phyloP scores from a whole-genome alignment of 768 basidiomycete genomes.

The Pleurotus sapidus region DNA sequence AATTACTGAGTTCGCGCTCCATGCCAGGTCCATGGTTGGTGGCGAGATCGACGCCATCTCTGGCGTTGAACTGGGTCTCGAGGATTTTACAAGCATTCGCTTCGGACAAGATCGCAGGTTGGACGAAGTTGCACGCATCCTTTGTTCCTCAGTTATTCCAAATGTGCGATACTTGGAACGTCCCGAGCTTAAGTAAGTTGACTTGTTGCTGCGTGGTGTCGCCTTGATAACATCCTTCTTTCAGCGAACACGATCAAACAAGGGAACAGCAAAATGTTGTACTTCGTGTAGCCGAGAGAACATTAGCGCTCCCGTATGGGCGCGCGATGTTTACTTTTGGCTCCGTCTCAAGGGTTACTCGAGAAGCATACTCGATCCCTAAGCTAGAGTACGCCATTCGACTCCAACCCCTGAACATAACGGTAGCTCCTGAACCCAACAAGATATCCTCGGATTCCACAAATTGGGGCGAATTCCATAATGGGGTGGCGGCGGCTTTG shows the following conservation, averaged over 20 bases:
- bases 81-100: constrained; percentile 77
- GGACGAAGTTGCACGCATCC: constrained; percentile 88
- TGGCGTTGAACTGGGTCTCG: constrained; percentile 69
- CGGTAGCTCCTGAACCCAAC: constrained; percentile 63
- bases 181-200: constrained; percentile 64
- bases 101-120: constrained; percentile 89
- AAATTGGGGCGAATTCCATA: constrained; percentile 97
- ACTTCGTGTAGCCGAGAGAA: constrained; percentile 79
- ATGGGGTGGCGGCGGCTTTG: constrained; percentile 91
- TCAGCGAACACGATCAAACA: constrained; percentile 83
- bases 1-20: constrained; percentile 47
- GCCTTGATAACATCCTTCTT: constrained; percentile 9
- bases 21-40: constrained; percentile 45
- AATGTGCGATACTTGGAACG: constrained; percentile 64
- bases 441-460: constrained; percentile 71
- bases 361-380: constrained; percentile 77
- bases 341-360: constrained; percentile 68
- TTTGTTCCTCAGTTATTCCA: constrained; percentile 75
- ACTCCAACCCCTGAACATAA: constrained; percentile 68
- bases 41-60: constrained; percentile 59
- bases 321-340: constrained; percentile 92
- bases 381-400: constrained; percentile 76
- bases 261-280: constrained; percentile 85
- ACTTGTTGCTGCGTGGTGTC: not conserved
- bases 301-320: constrained; percentile 87